Conservation (phyloP, 441 rosid genomes). For the Aleurites moluccanus region DNA sequence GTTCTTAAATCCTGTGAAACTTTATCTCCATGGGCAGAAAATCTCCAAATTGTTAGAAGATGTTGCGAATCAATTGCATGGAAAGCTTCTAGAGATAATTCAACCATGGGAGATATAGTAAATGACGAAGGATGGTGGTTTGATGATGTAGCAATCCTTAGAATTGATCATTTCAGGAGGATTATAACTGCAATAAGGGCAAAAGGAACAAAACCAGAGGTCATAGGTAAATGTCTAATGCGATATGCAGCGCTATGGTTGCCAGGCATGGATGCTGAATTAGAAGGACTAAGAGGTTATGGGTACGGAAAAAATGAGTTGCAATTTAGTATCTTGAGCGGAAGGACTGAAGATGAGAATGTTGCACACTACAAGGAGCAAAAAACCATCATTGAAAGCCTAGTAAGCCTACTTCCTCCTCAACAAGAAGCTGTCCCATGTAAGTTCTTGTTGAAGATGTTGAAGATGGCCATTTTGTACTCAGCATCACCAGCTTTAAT, state of each 20-base stretch:
- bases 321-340: constrained; percentile 48
- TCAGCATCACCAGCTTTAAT: constrained; percentile 70
- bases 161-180: constrained; percentile 68
- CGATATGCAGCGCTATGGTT: constrained; percentile 57
- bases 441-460: constrained; percentile 61
- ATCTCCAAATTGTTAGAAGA: constrained; percentile 74
- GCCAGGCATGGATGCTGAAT: constrained; percentile 48
- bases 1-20: constrained; percentile 64
- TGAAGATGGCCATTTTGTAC: constrained; percentile 62
- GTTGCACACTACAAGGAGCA: constrained; percentile 45
- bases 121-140: constrained; percentile 47
- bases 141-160: constrained; percentile 56
- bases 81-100: constrained; percentile 56
- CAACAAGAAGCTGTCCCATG: constrained; percentile 63
- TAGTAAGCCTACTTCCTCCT: constrained; percentile 66
- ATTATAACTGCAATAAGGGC: constrained; percentile 59
- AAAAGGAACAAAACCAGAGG: constrained; percentile 50
- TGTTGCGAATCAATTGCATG: constrained; percentile 79
- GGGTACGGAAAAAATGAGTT: constrained; percentile 59
- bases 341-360: constrained; percentile 41
- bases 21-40: constrained; percentile 81
- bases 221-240: constrained; percentile 55
- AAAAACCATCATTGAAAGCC: constrained; percentile 60
- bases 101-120: constrained; percentile 30
- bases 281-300: constrained; percentile 64